Conservation (phyloP, 2,329 filamentous ascomycete species). For the Tricladium varicosporioides region DNA sequence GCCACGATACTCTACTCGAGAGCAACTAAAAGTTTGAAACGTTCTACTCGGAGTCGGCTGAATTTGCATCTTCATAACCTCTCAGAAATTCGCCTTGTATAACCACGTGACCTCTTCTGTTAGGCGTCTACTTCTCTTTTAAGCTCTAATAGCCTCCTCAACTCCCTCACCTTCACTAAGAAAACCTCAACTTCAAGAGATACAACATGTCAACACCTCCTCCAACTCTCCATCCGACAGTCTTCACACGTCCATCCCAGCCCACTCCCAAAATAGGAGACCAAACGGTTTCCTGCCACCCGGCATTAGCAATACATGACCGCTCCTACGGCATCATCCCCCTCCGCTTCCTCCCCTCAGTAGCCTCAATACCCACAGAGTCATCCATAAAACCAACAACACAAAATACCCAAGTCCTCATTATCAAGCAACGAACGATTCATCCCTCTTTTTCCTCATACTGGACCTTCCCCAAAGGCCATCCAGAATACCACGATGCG, state of each 20-base stretch:
- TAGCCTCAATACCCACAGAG: neutral
- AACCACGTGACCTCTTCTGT: too few species aligned
- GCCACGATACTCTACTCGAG: slow-evolving; percentile 1
- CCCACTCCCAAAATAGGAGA: neutral
- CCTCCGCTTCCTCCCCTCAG: slow-evolving; percentile 9
- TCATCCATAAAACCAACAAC: neutral
- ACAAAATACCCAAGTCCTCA: slow-evolving; percentile 18
- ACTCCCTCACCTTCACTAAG: too few species aligned
- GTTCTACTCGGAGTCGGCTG: too few species aligned
- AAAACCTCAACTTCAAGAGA: neutral
- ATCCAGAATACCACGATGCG: slow-evolving; percentile 15
- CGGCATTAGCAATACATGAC: slow-evolving; percentile 12
- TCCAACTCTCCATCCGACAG: neutral
- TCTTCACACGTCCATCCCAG: neutral
- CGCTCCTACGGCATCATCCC: slow-evolving; percentile 24
- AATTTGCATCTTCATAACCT: too few species aligned
- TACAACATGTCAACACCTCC: neutral
- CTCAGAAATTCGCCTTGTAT: too few species aligned
- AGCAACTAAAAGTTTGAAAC: too few species aligned
- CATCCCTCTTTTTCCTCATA: neutral
- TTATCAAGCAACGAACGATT: slow-evolving; percentile 19
- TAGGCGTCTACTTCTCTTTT: too few species aligned
- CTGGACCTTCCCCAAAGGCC: slow-evolving; percentile 24
- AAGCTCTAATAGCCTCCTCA: too few species aligned
- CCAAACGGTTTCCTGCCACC: neutral